Evolutionary conservation across 2,329 filamentous ascomycete species (phyloP).

Genomic region (Botrytis hyacinthi): DNA sequence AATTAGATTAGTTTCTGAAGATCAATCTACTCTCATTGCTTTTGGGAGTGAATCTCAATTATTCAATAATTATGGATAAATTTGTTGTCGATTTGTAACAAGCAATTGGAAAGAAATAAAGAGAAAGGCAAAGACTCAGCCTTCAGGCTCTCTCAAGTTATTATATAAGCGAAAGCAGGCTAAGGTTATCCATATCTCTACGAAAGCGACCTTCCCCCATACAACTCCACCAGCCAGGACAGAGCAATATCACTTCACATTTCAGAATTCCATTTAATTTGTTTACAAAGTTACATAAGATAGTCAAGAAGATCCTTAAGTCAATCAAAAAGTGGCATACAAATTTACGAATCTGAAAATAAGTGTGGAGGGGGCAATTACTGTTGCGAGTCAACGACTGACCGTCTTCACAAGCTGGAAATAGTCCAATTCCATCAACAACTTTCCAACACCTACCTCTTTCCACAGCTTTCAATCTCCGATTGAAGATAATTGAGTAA

Average conservation of each 20-base stretch:
- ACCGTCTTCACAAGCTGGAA: neutral
- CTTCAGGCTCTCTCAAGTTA: neutral
- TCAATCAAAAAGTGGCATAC: conserved; percentile 10
- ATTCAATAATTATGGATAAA: neutral
- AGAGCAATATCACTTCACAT: conserved; percentile 11
- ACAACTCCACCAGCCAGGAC: conserved; percentile 33
- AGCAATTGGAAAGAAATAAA: conserved; percentile 1
- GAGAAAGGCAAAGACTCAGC: conserved; percentile 5
- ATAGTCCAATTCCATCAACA: neutral
- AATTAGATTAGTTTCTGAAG: neutral
- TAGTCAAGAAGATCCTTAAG: conserved; percentile 12
- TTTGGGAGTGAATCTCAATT: neutral
- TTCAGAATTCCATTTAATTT: conserved; percentile 10
- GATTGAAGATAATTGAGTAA: neutral
- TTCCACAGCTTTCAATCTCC: neutral
- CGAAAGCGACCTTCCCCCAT: conserved; percentile 29
- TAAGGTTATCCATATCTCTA: conserved; percentile 30
- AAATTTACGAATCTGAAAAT: neutral
- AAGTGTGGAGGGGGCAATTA: conserved; percentile 1
- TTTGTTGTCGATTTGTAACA: neutral
- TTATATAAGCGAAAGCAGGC: conserved; percentile 30
- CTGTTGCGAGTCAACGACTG: neutral
- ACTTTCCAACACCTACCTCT: neutral
- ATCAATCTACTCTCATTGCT: neutral
- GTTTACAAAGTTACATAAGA: conserved; percentile 20